Evolutionary conservation across 805 yeast species (phyloP), one percentile per base, ranked within the genome.

Genomic region (Ogataea methylovora): DNA sequence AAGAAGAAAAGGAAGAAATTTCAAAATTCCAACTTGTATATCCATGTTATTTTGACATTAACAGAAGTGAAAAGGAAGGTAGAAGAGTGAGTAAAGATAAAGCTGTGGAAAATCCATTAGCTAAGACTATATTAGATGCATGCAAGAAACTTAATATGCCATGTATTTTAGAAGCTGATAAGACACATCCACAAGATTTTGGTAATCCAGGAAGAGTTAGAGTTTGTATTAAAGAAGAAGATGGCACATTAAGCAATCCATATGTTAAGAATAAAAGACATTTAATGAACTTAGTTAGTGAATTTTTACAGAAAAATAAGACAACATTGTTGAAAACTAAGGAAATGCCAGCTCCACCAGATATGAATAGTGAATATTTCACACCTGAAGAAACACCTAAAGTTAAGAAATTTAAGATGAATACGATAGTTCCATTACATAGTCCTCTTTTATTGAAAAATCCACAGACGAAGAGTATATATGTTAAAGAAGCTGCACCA

Each of bases 171-270:
- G 92, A 84, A 58, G 77, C 90, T 40, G 85, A 82, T 39, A 92
- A 87, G 61, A 59, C 82, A 1, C 98, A 90, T 60, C 97, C 97
- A 10, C 95, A 88, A 57, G 97, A 90, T 60, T 92, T 81, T 71
- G 94, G 97, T 44, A 90, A 90, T 52, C 94, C 97, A 4, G 98
- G 98, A n/a, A 71, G 97, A 49, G 88, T 92, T 24, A 74, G 95
- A 45, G 81, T 87, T 16, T 63, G 76, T 29, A 44, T 85, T 27
- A 80, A 76, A 48, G 49, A 36, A 37, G 69, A 71, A 31, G 58
- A 68, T 9, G 77, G 75, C 2, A 46, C 56, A 19, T 53, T 67
- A 9, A 63, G 60, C 11, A 52, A 54, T 13, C 46, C 51, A 19
- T 17, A 35, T n/a, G 31, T 63, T 25, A 58, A 56, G 35, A 73